A percentile compares a stretch with the other conserved stretches of the same genome.
phyloP scores from a whole-genome alignment of 2,329 filamentous ascomycete genomes.

The Epichloe sibirici region DNA sequence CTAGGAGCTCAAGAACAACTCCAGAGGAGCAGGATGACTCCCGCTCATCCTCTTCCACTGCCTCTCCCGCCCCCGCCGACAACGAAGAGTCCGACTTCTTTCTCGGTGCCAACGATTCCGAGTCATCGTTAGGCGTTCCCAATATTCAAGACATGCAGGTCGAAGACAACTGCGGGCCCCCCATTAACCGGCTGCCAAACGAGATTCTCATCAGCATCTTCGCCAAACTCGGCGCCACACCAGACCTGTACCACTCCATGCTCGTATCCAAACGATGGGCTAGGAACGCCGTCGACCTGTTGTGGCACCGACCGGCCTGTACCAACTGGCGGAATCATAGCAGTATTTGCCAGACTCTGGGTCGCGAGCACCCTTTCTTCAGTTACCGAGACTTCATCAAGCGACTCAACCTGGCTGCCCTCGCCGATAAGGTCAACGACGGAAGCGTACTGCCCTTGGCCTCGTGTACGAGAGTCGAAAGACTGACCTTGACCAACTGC shows the following conservation, averaged over 20 bases:
- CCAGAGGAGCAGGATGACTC: conserved; percentile 37
- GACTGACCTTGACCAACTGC: conserved; percentile 86
- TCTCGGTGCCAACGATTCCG: conserved; percentile 77
- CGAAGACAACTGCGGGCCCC: conserved; percentile 56
- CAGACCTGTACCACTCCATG: conserved; percentile 79
- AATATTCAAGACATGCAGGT: conserved; percentile 64
- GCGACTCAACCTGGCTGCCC: conserved; percentile 74
- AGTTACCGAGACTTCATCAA: conserved; percentile 84
- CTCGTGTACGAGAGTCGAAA: conserved; percentile 81
- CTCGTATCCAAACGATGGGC: conserved; percentile 92
- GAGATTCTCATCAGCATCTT: conserved; percentile 94
- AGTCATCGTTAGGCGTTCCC: conserved; percentile 77
- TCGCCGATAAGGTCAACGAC: conserved; percentile 69
- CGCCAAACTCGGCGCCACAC: conserved; percentile 61
- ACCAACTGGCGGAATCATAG: conserved; percentile 73
- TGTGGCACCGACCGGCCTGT: conserved; percentile 92
- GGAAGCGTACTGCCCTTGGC: conserved; percentile 74
- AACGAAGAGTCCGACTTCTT: conserved; percentile 94
- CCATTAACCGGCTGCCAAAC: conserved; percentile 75
- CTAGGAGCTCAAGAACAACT: conserved; percentile 8
- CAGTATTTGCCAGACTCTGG: conserved; percentile 69
- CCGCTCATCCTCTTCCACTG: conserved; percentile 55
- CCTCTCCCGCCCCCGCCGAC: conserved; percentile 62
- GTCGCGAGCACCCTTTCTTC: conserved; percentile 65
- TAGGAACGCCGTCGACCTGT: conserved; percentile 76